Base-by-base conservation (phyloP, 2,329 filamentous ascomycete genomes). In the Aureobasidium musti region DNA sequence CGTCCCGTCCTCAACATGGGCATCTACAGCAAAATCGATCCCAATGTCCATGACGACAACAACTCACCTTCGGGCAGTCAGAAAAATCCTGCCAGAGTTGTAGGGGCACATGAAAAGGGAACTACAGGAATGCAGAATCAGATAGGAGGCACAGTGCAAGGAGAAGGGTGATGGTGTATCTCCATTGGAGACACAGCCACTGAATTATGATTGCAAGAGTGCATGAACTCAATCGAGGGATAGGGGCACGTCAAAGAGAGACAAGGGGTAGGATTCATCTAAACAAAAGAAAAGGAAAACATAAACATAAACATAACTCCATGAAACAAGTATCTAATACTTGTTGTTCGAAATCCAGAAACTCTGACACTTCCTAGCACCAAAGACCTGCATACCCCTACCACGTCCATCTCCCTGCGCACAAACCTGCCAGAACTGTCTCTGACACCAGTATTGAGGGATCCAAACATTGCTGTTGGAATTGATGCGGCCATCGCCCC, bases 361-460 rank as follows among this genome's bases (percentile, higher is more conserved):
- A 19, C 7, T 39, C 68, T 71, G 70, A 50, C 70, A 71, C 8
- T 53, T 39, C 23, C 64, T 54, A 5, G 37, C 56, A 39, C 70
- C 70, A 28, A 54, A 64, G 6, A 49, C 28, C 28, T 52, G 47
- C 30, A 66, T 67, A 5, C 53, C 69, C 19, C 52, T 50, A 21
- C 45, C 50, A 11, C 47, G 53, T 26, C 63, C 59, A 47, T 45
- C 54, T 13, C 69, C 63, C 39, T 65, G 57, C 4, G 69, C 66
- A 59, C 70, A 71, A 54, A 68, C 67, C 41, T 68, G 63, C 52
- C 56, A 69, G 59, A 71, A 70, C 65, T 71, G 70, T 14, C 54
- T 47, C 49, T 63, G 41, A 60, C 70, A 72, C 65, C 68, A 71
- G 33, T 69, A 60, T 39, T 67, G 33, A 11, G 70, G 70, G 4